These are phyloP conservation scores for Eimeria acervulina DNA, from an alignment of 169 alveolate genomes.

Conservation along the genomic window DNA sequence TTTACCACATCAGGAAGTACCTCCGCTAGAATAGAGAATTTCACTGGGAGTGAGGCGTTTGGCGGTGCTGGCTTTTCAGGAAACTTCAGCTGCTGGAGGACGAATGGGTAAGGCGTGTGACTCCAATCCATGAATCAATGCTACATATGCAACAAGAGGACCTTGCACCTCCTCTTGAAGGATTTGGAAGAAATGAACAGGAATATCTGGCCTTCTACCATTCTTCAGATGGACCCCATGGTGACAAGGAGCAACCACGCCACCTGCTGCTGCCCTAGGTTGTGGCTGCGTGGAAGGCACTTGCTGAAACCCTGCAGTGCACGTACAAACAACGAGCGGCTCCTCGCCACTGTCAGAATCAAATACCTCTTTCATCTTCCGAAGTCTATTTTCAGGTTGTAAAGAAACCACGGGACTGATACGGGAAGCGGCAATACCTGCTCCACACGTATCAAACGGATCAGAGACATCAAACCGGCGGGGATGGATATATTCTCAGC, in stretches of 20 bases:
- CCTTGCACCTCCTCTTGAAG: slow-evolving; percentile 32
- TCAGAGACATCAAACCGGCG: slow-evolving; percentile 2
- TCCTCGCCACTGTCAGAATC: neutral
- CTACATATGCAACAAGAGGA: slow-evolving; percentile 56
- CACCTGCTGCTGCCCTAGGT: neutral
- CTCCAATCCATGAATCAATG: slow-evolving; percentile 50
- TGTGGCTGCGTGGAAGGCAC: neutral
- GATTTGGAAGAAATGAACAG: slow-evolving; percentile 47
- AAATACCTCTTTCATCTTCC: neutral
- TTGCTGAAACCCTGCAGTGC: neutral
- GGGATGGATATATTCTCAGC: slow-evolving; percentile 39
- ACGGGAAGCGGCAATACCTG: neutral
- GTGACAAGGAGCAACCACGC: neutral
- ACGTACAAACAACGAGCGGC: neutral
- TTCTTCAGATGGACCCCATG: neutral
- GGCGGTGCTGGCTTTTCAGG: slow-evolving; percentile 35
- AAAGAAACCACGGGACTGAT: neutral
- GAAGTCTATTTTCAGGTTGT: neutral
- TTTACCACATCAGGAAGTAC: neutral
- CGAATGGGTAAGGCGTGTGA: slow-evolving; percentile 36
- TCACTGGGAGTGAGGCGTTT: neutral
- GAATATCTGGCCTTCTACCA: slow-evolving; percentile 45
- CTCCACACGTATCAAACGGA: neutral
- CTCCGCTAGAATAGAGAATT: neutral
- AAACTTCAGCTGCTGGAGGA: slow-evolving; percentile 55